These are phyloP conservation scores for Orbilia blumenaviensis DNA, from an alignment of 2,329 filamentous ascomycete species.

Conservation along the genomic window DNA sequence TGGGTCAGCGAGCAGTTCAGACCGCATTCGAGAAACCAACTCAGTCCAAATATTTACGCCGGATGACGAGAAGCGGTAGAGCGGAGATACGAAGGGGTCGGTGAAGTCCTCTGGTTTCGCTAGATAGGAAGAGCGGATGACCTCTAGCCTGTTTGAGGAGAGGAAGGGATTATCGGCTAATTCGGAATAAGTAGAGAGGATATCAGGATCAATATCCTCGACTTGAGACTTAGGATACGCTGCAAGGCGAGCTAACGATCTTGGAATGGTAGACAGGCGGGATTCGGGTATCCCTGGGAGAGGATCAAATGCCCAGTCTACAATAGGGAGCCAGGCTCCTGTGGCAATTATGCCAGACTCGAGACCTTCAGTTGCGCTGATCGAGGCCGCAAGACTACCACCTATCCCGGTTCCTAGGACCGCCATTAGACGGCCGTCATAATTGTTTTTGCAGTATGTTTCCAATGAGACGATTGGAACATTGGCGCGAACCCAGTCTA, in stretches of 20 bases:
- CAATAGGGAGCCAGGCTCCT: slow-evolving; percentile 30
- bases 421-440: slow-evolving; percentile 31
- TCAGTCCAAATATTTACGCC: slow-evolving; percentile 49
- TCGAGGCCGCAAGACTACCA: slow-evolving; percentile 34
- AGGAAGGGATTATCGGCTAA: slow-evolving; percentile 49
- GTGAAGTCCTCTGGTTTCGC: slow-evolving; percentile 33
- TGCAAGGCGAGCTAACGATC: not conserved
- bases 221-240: not conserved
- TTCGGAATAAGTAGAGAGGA: not conserved
- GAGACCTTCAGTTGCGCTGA: slow-evolving; percentile 43
- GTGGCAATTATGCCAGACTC: slow-evolving; percentile 42
- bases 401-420: slow-evolving; percentile 40
- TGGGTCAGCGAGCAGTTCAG: slow-evolving; percentile 24
- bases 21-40: slow-evolving; percentile 15
- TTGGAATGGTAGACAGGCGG: slow-evolving; percentile 28
- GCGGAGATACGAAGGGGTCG: slow-evolving; percentile 46
- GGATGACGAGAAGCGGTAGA: slow-evolving; percentile 40
- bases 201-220: not conserved
- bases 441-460: slow-evolving; percentile 8
- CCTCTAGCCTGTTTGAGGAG: slow-evolving; percentile 19
- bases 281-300: slow-evolving; percentile 46
- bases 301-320: slow-evolving; percentile 51
- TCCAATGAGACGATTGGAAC: slow-evolving; percentile 21
- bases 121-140: slow-evolving; percentile 28
- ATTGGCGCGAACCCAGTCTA: slow-evolving; percentile 37